A percentile compares a stretch with the other conserved stretches of the same genome.
These are phyloP conservation scores for Gaeumannomyces tritici DNA, from an alignment of 2,329 filamentous ascomycete species.

Conservation along the genomic window DNA sequence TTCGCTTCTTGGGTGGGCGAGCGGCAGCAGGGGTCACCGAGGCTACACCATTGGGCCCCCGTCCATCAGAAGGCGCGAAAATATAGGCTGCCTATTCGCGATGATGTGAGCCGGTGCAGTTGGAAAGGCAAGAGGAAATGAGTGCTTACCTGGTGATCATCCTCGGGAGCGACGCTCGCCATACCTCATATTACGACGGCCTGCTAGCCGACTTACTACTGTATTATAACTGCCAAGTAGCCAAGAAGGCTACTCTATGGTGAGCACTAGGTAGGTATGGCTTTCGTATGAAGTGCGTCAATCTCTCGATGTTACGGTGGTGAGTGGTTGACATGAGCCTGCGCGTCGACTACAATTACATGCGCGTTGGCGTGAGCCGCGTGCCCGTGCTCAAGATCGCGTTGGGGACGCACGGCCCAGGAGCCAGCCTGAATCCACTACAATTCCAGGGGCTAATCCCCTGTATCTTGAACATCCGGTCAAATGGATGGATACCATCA, in stretches of 20 bases:
- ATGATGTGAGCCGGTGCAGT: background rate
- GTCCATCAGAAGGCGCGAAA: constrained; percentile 17
- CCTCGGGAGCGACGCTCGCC: constrained; percentile 20
- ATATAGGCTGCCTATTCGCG: constrained; percentile 5
- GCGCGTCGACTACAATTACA: background rate
- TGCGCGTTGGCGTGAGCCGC: background rate
- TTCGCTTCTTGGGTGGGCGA: constrained; percentile 48
- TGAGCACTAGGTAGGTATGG: no score
- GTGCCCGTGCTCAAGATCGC: background rate
- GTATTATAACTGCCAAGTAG: no score
- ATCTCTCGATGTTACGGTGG: background rate
- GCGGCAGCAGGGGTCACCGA: constrained; percentile 4
- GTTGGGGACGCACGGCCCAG: background rate
- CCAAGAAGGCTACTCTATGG: background rate
- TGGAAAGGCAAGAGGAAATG: background rate
- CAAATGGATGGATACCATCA: no score
- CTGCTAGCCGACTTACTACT: no score
- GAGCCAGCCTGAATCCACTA: background rate
- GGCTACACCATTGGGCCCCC: background rate
- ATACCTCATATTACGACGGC: background rate
- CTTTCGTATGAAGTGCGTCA: background rate
- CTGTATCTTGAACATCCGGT: background rate
- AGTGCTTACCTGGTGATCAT: constrained; percentile 32
- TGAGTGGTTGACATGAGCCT: background rate
- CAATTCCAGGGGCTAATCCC: background rate